Conservation (phyloP, 768 basidiomycete species). For the Serendipita sp. region DNA sequence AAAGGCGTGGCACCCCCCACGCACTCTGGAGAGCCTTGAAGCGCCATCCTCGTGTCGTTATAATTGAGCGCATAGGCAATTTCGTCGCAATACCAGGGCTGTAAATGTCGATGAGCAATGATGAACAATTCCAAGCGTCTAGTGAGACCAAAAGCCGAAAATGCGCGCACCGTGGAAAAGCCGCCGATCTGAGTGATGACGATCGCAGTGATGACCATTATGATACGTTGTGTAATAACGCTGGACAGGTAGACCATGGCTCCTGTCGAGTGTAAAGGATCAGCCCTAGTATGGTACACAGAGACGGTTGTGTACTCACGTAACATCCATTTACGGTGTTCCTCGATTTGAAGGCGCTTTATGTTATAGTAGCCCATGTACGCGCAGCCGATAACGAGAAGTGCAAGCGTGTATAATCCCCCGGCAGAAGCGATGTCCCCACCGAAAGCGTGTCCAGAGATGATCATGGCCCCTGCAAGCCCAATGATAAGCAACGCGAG, state of each 20-base stretch:
- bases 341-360: neutral
- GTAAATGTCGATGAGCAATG: neutral
- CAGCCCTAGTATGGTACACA: too few relatives aligned
- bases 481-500: neutral
- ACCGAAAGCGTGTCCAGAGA: neutral
- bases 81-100: neutral
- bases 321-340: neutral
- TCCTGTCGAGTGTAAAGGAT: too few relatives aligned
- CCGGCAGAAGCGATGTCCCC: neutral
- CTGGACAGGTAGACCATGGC: neutral
- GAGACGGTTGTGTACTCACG: neutral
- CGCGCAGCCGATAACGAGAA: neutral
- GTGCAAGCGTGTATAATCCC: neutral
- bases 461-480: neutral
- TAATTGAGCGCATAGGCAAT: neutral
- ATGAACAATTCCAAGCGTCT: too few relatives aligned
- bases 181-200: neutral
- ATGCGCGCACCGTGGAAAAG: neutral
- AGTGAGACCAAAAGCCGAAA: neutral
- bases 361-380: neutral
- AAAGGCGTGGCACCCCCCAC: neutral
- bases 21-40: neutral
- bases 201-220: neutral
- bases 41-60: neutral
- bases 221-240: neutral